Conservation (phyloP, 2,329 filamentous ascomycete genomes). For the Gremmenia infestans region DNA sequence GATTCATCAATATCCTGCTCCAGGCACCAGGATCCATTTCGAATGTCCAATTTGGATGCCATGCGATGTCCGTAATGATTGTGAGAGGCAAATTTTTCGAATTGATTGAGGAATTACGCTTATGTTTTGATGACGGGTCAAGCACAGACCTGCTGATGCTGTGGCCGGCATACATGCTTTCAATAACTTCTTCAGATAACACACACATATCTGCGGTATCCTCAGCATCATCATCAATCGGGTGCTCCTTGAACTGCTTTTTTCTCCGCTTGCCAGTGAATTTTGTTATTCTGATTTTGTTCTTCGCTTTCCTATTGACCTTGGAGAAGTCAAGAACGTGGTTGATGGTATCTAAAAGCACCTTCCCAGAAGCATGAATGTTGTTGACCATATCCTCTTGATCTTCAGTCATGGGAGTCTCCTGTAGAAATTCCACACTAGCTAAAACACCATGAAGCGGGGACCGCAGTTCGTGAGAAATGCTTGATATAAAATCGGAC, state of each 20-base stretch:
- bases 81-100: conserved; percentile 30
- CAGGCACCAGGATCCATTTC: conserved; percentile 49
- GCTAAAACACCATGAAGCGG: conserved; percentile 57
- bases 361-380: conserved; percentile 47
- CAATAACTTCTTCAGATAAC: conserved; percentile 30
- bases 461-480: conserved; percentile 57
- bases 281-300: conserved; percentile 18
- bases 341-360: conserved; percentile 49
- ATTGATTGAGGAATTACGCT: conserved; percentile 11
- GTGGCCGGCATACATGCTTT: conserved; percentile 28
- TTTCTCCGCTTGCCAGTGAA: conserved; percentile 7
- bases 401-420: conserved; percentile 43
- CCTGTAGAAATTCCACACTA: conserved; percentile 47
- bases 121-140: conserved; percentile 20
- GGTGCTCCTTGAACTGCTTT: conserved; percentile 7
- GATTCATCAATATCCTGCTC: conserved; percentile 52
- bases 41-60: conserved; percentile 46
- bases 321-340: conserved; percentile 51
- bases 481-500: conserved; percentile 53
- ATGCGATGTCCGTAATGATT: conserved; percentile 49
- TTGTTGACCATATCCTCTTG: conserved; percentile 45
- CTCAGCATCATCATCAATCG: conserved; percentile 13
- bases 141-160: conserved; percentile 21
- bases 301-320: conserved; percentile 38
- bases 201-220: conserved; percentile 26